These are phyloP conservation scores for Purpureocillium takamizusanense DNA, from an alignment of 2,329 filamentous ascomycete genomes.

Conservation along the genomic window DNA sequence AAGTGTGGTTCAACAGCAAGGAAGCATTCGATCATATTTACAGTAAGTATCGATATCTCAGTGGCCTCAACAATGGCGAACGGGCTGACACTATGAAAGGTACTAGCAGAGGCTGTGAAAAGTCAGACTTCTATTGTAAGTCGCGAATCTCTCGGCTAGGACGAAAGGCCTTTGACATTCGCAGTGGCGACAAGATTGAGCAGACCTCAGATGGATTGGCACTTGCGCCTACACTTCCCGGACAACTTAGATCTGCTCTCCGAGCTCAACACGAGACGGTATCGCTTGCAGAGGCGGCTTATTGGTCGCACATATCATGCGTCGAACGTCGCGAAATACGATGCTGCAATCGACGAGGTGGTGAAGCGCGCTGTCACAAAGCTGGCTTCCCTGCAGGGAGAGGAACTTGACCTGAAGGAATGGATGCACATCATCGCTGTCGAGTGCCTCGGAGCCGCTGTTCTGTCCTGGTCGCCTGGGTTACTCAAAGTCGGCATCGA, in stretches of 20 bases:
- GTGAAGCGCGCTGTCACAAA: constrained; percentile 24
- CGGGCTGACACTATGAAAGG: constrained; percentile 17
- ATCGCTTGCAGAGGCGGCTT: constrained; percentile 38
- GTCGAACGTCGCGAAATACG: constrained; percentile 31
- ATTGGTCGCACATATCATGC: constrained; percentile 39
- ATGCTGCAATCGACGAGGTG: constrained; percentile 30
- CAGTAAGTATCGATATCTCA: constrained; percentile 19
- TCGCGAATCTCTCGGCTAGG: neutral
- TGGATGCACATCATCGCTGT: constrained; percentile 50
- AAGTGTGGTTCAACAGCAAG: constrained; percentile 41
- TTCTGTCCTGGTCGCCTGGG: constrained; percentile 43
- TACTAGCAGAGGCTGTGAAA: constrained; percentile 37
- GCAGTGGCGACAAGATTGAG: constrained; percentile 36
- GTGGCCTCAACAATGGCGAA: neutral
- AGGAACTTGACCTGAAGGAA: constrained; percentile 37
- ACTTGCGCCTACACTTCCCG: constrained; percentile 21
- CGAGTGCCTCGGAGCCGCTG: constrained; percentile 39
- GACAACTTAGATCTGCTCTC: constrained; percentile 43
- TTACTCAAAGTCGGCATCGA: constrained; percentile 35
- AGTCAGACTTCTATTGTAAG: constrained; percentile 44
- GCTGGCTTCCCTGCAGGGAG: constrained; percentile 25
- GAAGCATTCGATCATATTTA: constrained; percentile 41
- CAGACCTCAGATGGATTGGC: constrained; percentile 31
- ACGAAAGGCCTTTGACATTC: neutral
- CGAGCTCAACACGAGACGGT: constrained; percentile 35